These are phyloP conservation scores for Prunus mira DNA, from an alignment of 306 rosid genomes.

Conservation along the genomic window DNA sequence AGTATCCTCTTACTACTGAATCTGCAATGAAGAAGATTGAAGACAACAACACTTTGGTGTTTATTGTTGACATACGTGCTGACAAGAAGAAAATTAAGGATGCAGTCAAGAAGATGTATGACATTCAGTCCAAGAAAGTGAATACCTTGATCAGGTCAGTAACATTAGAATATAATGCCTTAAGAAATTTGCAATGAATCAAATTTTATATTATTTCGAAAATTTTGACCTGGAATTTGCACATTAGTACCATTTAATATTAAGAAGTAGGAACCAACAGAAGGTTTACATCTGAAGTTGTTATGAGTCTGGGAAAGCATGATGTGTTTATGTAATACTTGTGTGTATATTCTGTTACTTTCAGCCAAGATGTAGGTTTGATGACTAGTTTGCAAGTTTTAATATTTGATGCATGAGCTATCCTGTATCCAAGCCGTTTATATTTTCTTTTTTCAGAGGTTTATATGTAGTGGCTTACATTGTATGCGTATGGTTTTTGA, in stretches of 20 bases:
- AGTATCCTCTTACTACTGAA: slow-evolving; percentile 82
- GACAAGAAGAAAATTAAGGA: slow-evolving; percentile 89
- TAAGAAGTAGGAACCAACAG: too few relatives aligned
- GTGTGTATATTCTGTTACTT: neutral
- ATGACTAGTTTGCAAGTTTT: neutral
- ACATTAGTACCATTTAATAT: too few relatives aligned
- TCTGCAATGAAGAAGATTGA: slow-evolving; percentile 92
- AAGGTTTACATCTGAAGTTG: too few relatives aligned
- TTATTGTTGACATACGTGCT: slow-evolving; percentile 80
- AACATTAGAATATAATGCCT: neutral
- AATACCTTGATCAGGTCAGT: slow-evolving; percentile 81
- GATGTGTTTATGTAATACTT: neutral
- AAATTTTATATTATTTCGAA: too few relatives aligned
- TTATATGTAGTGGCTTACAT: neutral
- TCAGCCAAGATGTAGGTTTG: neutral
- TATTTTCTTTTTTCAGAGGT: neutral
- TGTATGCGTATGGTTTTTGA: too few relatives aligned
- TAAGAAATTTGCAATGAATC: neutral
- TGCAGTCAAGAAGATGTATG: slow-evolving; percentile 84
- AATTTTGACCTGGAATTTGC: too few relatives aligned
- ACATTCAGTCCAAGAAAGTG: slow-evolving; percentile 84
- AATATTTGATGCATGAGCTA: neutral
- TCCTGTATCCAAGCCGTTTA: neutral
- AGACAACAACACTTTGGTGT: slow-evolving; percentile 83
- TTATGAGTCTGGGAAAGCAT: neutral